Percentiles rank a stretch among this genome's conserved stretches.
These are phyloP conservation scores for Trypanosomatidae sp. DNA, from an alignment of 208 protist genomes.

Conservation along the genomic window DNA sequence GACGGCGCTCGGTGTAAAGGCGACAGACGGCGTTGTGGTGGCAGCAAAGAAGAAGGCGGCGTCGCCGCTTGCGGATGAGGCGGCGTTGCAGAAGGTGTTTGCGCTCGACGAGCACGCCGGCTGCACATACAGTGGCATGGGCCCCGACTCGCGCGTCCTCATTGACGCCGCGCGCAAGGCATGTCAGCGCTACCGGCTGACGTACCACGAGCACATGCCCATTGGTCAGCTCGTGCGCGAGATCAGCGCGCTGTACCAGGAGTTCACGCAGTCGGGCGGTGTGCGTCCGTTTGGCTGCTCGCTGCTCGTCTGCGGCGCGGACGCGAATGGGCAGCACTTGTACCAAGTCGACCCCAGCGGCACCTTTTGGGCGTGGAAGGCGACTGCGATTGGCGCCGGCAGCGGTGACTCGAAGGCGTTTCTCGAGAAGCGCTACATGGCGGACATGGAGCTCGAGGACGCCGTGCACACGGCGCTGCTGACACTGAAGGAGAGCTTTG, in stretches of 20 bases:
- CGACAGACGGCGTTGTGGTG: conserved; percentile 98
- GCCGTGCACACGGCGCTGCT: conserved; percentile 98
- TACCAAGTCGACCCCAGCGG: conserved; percentile 99
- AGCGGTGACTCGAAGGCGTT: conserved; percentile 96
- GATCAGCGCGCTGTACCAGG: conserved; percentile 97
- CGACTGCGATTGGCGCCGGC: conserved; percentile 98
- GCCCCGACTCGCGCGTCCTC: conserved; percentile 96
- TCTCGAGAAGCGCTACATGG: conserved; percentile 98
- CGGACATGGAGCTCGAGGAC: conserved; percentile 99
- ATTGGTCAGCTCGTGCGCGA: conserved; percentile 92
- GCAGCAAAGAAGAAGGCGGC: conserved; percentile 98
- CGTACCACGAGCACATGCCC: conserved; percentile 94
- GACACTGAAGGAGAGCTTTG: conserved; percentile 96
- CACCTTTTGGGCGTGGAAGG: conserved; percentile 99
- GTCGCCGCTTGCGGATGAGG: conserved; percentile 91
- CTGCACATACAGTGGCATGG: conserved; percentile 98
- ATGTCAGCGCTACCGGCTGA: conserved; percentile 91
- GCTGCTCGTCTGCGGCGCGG: conserved; percentile 97
- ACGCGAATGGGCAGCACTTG: conserved; percentile 91
- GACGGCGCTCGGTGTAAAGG: conserved; percentile 90
- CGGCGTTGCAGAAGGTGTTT: conserved; percentile 92
- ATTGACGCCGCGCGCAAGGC: conserved; percentile 92
- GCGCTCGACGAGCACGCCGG: conserved; percentile 91
- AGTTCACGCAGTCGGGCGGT: conserved; percentile 98
- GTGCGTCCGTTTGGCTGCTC: conserved; percentile 99